Percentiles rank a stretch among this genome's conserved stretches.
Conservation (phyloP, 2,329 filamentous ascomycete genomes). For the Blastomyces parvus region DNA sequence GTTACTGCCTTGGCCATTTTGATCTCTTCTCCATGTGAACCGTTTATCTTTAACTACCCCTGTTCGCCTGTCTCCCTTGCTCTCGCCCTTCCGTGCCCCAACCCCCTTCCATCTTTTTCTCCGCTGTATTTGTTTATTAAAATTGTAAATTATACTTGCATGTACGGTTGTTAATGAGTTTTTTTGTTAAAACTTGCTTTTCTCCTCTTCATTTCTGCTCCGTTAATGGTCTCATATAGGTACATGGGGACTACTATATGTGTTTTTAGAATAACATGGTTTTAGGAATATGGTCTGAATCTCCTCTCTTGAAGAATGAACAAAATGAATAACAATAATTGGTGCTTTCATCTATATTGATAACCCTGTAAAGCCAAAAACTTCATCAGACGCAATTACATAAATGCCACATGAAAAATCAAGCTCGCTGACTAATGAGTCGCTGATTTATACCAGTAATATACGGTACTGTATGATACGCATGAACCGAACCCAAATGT, state of each 20-base stretch:
- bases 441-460: neutral
- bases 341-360: neutral
- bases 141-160: slow-evolving; percentile 6
- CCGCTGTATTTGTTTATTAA: neutral
- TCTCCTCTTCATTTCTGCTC: neutral
- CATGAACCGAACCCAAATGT: neutral
- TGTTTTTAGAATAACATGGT: neutral
- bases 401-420: neutral
- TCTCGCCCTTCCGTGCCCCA: neutral
- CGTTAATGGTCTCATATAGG: neutral
- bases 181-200: neutral
- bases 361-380: neutral
- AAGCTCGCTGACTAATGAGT: neutral
- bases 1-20: neutral
- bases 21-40: neutral
- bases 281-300: neutral
- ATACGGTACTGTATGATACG: neutral
- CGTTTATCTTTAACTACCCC: neutral
- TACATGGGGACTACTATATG: neutral
- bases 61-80: neutral
- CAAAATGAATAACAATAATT: too few relatives aligned
- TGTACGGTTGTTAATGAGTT: slow-evolving; percentile 1
- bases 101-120: neutral
- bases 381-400: too few relatives aligned
- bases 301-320: neutral